phyloP scores from a whole-genome alignment of 2,329 filamentous ascomycete species.

The Metarhizium album region DNA sequence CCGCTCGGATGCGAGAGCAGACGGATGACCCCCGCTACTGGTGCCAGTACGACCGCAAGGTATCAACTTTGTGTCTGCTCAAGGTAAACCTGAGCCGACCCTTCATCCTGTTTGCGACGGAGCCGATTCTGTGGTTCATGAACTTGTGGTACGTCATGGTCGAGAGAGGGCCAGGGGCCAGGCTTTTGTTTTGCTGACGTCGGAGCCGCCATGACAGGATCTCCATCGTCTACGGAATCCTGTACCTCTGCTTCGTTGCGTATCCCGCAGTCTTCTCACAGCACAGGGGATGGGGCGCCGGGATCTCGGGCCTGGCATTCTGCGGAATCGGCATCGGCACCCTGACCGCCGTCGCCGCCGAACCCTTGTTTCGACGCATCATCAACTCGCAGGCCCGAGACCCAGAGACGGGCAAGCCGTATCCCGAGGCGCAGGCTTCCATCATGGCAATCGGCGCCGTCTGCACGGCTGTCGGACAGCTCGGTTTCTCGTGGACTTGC shows the following conservation, averaged over 20 bases:
- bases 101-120: conserved; percentile 64
- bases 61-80: conserved; percentile 54
- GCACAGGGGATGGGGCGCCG: conserved; percentile 64
- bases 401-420: conserved; percentile 59
- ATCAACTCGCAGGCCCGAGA: conserved; percentile 70
- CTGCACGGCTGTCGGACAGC: conserved; percentile 64
- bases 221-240: conserved; percentile 73
- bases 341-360: conserved; percentile 47
- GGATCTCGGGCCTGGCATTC: conserved; percentile 68
- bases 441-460: conserved; percentile 71
- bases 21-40: conserved; percentile 64
- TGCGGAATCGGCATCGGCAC: conserved; percentile 56
- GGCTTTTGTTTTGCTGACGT: not conserved
- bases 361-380: conserved; percentile 64
- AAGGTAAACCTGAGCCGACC: conserved; percentile 69
- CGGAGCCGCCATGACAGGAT: conserved; percentile 38
- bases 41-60: conserved; percentile 67
- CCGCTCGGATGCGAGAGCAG: conserved; percentile 51
- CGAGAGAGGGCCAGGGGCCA: not conserved
- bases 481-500: conserved; percentile 84
- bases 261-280: conserved; percentile 77
- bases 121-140: conserved; percentile 70
- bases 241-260: conserved; percentile 84
- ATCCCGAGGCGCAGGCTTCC: conserved; percentile 71
- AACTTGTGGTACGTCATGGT: conserved; percentile 45